Conservation (phyloP, 1,284 basidiomycete species). For the Puccinia triticina region DNA sequence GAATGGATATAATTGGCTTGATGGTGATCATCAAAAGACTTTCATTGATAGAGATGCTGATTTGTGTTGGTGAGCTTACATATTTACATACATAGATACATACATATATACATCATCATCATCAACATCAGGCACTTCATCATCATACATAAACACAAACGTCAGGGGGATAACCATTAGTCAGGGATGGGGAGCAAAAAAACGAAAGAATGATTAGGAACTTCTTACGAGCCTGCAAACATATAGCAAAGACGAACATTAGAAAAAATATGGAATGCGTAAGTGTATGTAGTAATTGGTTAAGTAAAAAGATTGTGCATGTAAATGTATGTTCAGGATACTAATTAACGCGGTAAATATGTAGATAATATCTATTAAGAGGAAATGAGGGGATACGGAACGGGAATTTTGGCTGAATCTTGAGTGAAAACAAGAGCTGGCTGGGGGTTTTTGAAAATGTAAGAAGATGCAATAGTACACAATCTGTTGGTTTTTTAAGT, state of each 20-base stretch:
- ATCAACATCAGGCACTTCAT: background rate
- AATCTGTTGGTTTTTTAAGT: no score
- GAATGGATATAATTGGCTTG: no score
- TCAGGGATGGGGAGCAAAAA: background rate
- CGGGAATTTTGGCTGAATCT: no score
- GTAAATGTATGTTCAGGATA: background rate
- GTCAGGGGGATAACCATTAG: background rate
- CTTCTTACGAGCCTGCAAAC: background rate
- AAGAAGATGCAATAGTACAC: no score
- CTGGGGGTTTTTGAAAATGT: no score
- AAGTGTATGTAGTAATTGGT: background rate
- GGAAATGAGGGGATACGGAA: no score
- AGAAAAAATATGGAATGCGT: background rate
- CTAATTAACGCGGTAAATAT: background rate
- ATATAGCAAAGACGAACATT: background rate
- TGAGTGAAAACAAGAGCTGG: no score
- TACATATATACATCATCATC: background rate
- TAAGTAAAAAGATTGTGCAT: background rate
- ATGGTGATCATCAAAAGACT: no score
- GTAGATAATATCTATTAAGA: background rate
- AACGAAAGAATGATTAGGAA: background rate
- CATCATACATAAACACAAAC: background rate
- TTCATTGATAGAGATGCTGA: background rate
- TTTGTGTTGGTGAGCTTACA: background rate
- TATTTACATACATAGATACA: background rate